Evolutionary conservation across 495 filamentous ascomycete species (phyloP), one percentile per base, ranked within the genome.

Genomic region (Aspergillus incahuasiensis): DNA sequence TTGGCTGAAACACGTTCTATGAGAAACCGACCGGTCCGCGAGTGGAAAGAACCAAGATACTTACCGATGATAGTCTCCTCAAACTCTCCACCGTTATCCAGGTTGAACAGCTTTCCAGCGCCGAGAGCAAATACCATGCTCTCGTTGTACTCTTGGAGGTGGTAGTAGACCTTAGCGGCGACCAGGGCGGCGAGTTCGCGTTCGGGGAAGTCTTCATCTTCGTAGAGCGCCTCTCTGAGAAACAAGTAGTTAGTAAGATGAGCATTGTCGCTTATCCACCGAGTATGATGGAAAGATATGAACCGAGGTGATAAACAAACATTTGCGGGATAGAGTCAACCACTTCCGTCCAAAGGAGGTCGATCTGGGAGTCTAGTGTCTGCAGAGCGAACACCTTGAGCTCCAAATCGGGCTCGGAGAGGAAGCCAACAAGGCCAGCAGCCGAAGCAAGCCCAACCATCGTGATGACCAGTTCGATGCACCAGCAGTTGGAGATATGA

Each of bases 101-200:
- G 79, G 75, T 94, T 86, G 77, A 99, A 97, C 21, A 97, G 81
- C 62, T 96, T 92, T 35, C 95, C 95, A 18, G 95, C 92, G 30
- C 90, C 92, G 12, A 99, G 82, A 48, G 95, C 95, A 74, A 99
- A 96, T 20, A 88, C 87, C 95, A 99, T 97, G 71, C 92, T 96
- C 80, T 97, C 94, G 67, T 97, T 91, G 75, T 97, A 97, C 73
- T 95, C 95, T 74, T 95, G 89, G 44, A 99, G 84, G 67, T 99
- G 92, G 68, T 97, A 99, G 74, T 97, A 99, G 59, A 97, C 90
- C 78, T 97, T 97, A 56, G 95, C 88, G 48, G 92, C 88, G 46
- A 99, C 91, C 25, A 99, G 79, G 52, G 95, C 92, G 52, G 95
- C 95, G 41, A 97, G 85, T 67, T 92, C 89, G 62, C 94, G 89